These are phyloP conservation scores for Tricladium varicosporioides DNA, from an alignment of 2,329 filamentous ascomycete genomes.

Conservation along the genomic window DNA sequence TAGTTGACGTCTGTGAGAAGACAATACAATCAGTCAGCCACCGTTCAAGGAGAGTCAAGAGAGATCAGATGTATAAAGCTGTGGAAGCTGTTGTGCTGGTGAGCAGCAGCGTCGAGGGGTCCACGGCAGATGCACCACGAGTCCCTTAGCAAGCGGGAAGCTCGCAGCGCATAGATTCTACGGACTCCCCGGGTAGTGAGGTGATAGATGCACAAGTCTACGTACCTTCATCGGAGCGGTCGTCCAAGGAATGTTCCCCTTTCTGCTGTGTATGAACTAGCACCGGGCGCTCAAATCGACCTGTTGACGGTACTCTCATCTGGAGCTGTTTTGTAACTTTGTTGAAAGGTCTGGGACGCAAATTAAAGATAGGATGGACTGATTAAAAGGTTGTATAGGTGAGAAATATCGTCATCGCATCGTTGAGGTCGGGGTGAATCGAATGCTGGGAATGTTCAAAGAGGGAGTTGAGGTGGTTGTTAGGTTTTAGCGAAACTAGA, in stretches of 20 bases:
- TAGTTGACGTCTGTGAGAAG: conserved; percentile 33
- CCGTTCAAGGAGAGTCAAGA: conserved; percentile 7
- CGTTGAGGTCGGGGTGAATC: conserved; percentile 5
- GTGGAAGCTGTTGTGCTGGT: conserved; percentile 22
- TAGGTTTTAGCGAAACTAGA: not conserved
- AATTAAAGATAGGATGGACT: conserved; percentile 13
- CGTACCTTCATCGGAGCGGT: conserved; percentile 34
- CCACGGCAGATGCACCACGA: conserved; percentile 3
- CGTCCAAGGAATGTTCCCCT: conserved; percentile 28
- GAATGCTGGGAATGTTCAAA: conserved; percentile 7
- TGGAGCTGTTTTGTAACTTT: conserved; percentile 22
- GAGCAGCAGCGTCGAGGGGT: conserved; percentile 17
- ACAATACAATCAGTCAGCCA: conserved; percentile 23
- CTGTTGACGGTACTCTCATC: conserved; percentile 30
- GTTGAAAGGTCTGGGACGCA: conserved; percentile 3
- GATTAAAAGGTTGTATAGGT: conserved; percentile 10
- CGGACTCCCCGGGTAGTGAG: not conserved
- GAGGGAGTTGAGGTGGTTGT: conserved; percentile 2
- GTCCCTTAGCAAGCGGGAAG: conserved; percentile 8
- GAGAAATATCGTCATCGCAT: conserved; percentile 20
- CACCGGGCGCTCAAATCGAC: conserved; percentile 29
- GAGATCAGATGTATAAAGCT: conserved; percentile 9
- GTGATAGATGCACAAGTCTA: conserved; percentile 12
- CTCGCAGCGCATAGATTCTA: conserved; percentile 5
- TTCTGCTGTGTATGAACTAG: conserved; percentile 30